These are phyloP conservation scores for Fistulifera solaris DNA, from an alignment of 108 stramenopile species.

Conservation along the genomic window DNA sequence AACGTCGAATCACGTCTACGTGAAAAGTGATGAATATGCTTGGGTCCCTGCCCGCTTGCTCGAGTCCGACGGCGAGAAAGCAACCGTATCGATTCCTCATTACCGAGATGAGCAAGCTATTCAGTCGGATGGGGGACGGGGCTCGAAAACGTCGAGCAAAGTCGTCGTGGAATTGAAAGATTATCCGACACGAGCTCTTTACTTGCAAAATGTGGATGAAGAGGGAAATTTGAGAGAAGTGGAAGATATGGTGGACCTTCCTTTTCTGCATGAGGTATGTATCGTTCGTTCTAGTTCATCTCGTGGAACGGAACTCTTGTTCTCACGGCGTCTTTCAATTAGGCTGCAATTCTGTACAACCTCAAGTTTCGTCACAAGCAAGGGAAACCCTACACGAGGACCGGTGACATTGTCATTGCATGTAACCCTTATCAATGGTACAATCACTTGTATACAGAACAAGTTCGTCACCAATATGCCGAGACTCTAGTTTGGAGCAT, in stretches of 20 bases:
- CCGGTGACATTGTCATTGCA: constrained; percentile 90
- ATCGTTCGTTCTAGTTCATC: not conserved
- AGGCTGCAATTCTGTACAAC: constrained; percentile 86
- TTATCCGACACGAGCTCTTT: constrained; percentile 51
- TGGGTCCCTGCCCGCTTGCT: constrained; percentile 59
- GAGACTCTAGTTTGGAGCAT: constrained; percentile 51
- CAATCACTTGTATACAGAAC: constrained; percentile 58
- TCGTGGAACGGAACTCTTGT: not conserved
- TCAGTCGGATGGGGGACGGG: constrained; percentile 42
- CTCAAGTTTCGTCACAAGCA: constrained; percentile 64
- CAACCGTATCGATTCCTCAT: constrained; percentile 20
- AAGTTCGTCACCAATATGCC: constrained; percentile 51
- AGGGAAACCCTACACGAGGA: constrained; percentile 81
- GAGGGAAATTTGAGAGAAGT: constrained; percentile 25
- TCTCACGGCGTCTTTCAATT: not conserved
- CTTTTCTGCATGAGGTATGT: constrained; percentile 81
- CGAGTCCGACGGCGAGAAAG: constrained; percentile 13
- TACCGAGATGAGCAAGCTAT: constrained; percentile 29
- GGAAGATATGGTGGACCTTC: constrained; percentile 82
- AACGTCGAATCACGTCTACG: constrained; percentile 47
- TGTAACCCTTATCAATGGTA: constrained; percentile 94
- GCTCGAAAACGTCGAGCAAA: constrained; percentile 41
- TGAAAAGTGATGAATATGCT: constrained; percentile 47
- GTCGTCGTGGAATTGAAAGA: constrained; percentile 22
- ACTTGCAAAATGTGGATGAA: constrained; percentile 66